phyloP scores from a whole-genome alignment of 371 early-diverging fungal genomes.

The Mucor circinelloides region DNA sequence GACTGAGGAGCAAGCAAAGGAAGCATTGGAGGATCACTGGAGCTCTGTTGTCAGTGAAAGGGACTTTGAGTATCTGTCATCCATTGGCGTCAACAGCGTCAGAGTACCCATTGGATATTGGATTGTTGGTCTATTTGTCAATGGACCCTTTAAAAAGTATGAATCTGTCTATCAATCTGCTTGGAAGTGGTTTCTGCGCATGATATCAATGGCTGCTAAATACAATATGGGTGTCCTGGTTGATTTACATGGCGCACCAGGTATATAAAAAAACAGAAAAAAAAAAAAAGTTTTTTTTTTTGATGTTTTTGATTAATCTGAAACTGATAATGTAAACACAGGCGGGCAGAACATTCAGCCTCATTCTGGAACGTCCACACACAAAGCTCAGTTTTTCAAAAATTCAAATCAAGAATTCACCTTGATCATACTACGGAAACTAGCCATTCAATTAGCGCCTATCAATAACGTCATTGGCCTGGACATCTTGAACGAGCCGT shows the following conservation, averaged over 20 bases:
- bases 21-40: constrained; percentile 58
- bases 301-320: background rate
- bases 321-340: background rate
- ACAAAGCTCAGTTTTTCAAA: constrained; percentile 22
- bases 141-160: constrained; percentile 24
- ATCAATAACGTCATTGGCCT: background rate
- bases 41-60: constrained; percentile 59
- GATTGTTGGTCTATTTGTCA: constrained; percentile 37
- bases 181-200: constrained; percentile 44
- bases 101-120: constrained; percentile 74
- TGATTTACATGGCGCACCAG: constrained; percentile 71
- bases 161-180: constrained; percentile 37
- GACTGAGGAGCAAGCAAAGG: constrained; percentile 41
- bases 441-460: background rate
- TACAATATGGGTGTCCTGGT: constrained; percentile 64
- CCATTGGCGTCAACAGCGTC: constrained; percentile 63
- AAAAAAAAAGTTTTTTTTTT: too few relatives aligned
- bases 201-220: constrained; percentile 54
- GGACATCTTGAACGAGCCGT: background rate
- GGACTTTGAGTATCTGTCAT: constrained; percentile 56
- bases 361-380: constrained; percentile 28
- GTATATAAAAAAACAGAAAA: background rate
- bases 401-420: background rate
- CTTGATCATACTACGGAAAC: background rate
- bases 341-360: constrained; percentile 32